phyloP scores from a whole-genome alignment of 1,139 yeast species.

The Debaryomycetaceae sp. region DNA sequence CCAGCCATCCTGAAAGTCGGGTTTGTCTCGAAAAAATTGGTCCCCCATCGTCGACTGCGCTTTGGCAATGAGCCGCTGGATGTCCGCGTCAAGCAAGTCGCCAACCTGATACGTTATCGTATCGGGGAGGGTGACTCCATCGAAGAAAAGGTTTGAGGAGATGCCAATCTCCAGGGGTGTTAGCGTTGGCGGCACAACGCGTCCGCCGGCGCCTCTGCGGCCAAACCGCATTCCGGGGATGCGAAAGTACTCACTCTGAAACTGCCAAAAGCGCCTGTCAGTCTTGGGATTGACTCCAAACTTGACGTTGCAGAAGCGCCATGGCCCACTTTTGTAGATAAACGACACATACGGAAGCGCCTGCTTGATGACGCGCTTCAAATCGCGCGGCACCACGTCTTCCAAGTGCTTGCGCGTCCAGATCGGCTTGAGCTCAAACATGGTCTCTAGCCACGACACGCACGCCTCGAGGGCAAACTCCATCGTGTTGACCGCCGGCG shows the following conservation, averaged over 20 bases:
- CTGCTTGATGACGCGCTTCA: constrained; percentile 53
- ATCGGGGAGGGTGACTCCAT: constrained; percentile 66
- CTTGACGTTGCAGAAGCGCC: constrained; percentile 84
- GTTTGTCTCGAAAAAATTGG: constrained; percentile 39
- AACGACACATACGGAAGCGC: constrained; percentile 84
- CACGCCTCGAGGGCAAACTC: constrained; percentile 39
- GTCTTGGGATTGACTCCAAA: constrained; percentile 76
- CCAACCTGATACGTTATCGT: constrained; percentile 79
- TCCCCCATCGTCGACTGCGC: constrained; percentile 28
- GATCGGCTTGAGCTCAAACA: constrained; percentile 71
- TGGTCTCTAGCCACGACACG: constrained; percentile 44
- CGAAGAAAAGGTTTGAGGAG: constrained; percentile 58
- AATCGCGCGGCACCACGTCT: constrained; percentile 49
- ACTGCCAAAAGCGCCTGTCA: constrained; percentile 51
- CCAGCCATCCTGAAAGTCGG: constrained; percentile 71
- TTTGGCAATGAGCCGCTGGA: constrained; percentile 44
- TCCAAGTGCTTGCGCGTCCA: constrained; percentile 82
- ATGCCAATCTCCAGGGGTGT: constrained; percentile 19
- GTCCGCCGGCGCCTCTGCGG: constrained; percentile 9
- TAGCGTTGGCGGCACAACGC: constrained; percentile 17
- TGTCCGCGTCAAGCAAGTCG: constrained; percentile 66
- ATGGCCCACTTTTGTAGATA: constrained; percentile 84
- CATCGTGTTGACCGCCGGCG: constrained; percentile 22
- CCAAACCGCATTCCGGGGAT: constrained; percentile 33
- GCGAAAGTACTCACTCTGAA: constrained; percentile 84